phyloP scores from a whole-genome alignment of 768 basidiomycete genomes.

The Lanmaoa rubissima region DNA sequence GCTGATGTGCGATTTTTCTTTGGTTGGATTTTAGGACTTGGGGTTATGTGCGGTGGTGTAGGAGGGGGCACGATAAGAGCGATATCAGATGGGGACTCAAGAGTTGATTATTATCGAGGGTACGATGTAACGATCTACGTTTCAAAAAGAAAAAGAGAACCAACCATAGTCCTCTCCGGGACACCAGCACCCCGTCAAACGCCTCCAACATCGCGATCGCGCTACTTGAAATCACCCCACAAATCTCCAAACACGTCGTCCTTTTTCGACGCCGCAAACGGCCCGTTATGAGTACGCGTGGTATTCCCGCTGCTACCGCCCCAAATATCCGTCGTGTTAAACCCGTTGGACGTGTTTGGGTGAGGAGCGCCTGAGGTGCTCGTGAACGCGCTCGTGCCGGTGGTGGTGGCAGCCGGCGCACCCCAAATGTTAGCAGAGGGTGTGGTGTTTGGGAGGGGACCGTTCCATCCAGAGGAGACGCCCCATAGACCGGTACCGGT shows the following conservation, averaged over 20 bases:
- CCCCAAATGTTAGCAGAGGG: slow-evolving; percentile 37
- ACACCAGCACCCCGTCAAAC: not conserved
- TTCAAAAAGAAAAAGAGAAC: not conserved
- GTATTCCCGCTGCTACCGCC: slow-evolving; percentile 38
- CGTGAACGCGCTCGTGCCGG: slow-evolving; percentile 15
- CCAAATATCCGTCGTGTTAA: slow-evolving; percentile 60
- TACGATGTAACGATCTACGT: not conserved
- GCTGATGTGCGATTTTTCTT: not conserved
- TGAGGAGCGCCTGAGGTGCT: slow-evolving; percentile 17
- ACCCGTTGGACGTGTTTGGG: slow-evolving; percentile 11
- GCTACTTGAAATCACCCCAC: slow-evolving; percentile 79
- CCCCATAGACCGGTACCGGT: slow-evolving; percentile 65
- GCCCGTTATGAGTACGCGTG: slow-evolving; percentile 36
- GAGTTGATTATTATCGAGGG: not conserved
- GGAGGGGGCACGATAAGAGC: too few species aligned
- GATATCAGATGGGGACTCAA: not conserved
- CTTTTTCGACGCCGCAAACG: slow-evolving; percentile 47
- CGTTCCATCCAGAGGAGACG: slow-evolving; percentile 61
- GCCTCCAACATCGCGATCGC: not conserved
- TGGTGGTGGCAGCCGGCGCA: slow-evolving; percentile 1
- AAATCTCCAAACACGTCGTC: slow-evolving; percentile 82
- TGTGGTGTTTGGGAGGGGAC: slow-evolving; percentile 26
- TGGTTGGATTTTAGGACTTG: not conserved
- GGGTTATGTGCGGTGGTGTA: not conserved
- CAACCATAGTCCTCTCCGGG: not conserved